Base-by-base conservation (phyloP, 352 stramenopile species). In the Saprolegnia parasitica region DNA sequence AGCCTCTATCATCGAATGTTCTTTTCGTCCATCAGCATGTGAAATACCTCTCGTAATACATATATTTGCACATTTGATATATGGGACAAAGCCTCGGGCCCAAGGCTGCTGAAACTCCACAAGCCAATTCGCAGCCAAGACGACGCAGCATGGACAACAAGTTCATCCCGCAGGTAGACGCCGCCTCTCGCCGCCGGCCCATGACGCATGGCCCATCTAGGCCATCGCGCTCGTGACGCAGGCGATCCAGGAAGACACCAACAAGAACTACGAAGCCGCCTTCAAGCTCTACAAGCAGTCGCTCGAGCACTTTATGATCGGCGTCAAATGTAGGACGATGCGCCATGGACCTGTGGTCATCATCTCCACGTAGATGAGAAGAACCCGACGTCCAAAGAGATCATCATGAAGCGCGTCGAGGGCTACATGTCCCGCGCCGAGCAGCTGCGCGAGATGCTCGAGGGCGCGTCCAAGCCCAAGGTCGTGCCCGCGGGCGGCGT, bases 321-420 rank as follows among this genome's bases (percentile, higher is more conserved):
- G 87, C 75, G 86, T 96, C 64, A 96, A 96, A 68, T 96, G 86
- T 91, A 63, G 63, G 81, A 83, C 52, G 13, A 16, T 24, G 24
- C n/a, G 24, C 20, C 2, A 24, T 26, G 52, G 11, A 11, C 16
- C 1, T 16, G n/a, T 13, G 4, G 13, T 49, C 42, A 49, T n/a
- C 13, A 65, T 20, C 42, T 1, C 8, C 65, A 23, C 24, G 23
- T 65, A 96, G 88, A 96, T 74, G 89, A 97, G 78, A 95, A 97
- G 80, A 97, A 97, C 63, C 84, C 86, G 52, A 95, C 88, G 56
- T 91, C 88, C 20, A 89, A 85, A 60, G 86, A 94, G 40, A 94
- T 96, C 68, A 94, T 97, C 68, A 91, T 95, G 81, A 93, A 94
- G 74, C 81, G 88, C 35, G 87, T 97, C 29, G 83, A 95, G 68